Evolutionary conservation across 2,329 filamentous ascomycete species (phyloP), one percentile per base, ranked within the genome.

Genomic region (Colletotrichum lindemuthianum): DNA sequence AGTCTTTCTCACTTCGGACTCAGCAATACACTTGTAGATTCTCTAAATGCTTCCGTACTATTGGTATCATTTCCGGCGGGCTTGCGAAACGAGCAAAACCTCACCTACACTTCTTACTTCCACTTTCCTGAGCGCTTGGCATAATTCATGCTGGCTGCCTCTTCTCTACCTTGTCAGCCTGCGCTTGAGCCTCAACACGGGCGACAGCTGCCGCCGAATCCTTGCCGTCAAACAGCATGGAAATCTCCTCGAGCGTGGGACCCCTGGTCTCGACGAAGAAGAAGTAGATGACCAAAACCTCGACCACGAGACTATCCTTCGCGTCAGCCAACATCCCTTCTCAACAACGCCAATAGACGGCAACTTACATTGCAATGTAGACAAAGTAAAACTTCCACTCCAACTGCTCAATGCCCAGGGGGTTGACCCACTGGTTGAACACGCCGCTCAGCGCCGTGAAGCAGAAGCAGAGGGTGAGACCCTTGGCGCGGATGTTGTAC

Each of bases 211-310:
- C 60, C 9, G 65, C 60, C 2, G 65, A 67, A 16, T 61, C 51
- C 4, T 61, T 52, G 0, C 60, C 60, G 15, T 67, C 65, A 12
- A 67, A 67, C 0, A 67, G 56, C 51, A 67, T 52, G 2, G 60
- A 40, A 50, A 72, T 69, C 70, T 86, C 83, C 70, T 86, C 84
- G 13, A 86, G 81, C 12, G 84, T 85, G 2, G 81, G 80, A 6
- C 84, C 83, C 53, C 78, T 79, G 6, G 84, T 87, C 72, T 87
- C 84, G 47, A 84, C 64, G 50, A 68, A 71, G 50, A 70, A 65
- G 58, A 70, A 79, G 69, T 79, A 82, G 59, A 82, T 76, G 70
- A 79, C 77, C 68, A 75, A 75, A 5, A 56, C 54, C 39, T 71
- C 68, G 3, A 71, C 54, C 1, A 82, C 66, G 73, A 73, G 45